These are phyloP conservation scores for Trametes sp. DNA, from an alignment of 1,284 basidiomycete species.

Conservation along the genomic window DNA sequence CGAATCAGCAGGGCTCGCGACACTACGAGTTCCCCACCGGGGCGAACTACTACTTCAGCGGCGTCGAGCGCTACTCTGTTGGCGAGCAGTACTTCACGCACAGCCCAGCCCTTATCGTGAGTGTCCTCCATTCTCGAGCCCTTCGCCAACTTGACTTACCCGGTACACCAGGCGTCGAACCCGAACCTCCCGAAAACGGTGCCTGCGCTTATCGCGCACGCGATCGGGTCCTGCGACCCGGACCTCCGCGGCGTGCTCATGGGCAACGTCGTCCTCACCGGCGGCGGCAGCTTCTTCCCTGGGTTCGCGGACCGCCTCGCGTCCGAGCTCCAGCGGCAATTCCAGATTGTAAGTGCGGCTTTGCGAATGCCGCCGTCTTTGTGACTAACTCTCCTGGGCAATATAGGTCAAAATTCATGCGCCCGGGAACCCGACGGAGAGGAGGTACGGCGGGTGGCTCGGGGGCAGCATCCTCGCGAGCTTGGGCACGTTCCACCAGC, in stretches of 20 bases:
- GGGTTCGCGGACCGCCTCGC: slow-evolving; percentile 90
- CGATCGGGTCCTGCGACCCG: slow-evolving; percentile 87
- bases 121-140: slow-evolving; percentile 39
- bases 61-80: slow-evolving; percentile 81
- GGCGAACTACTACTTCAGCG: slow-evolving; percentile 83
- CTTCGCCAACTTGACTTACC: background rate
- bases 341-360: slow-evolving; percentile 74
- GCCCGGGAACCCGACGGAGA: slow-evolving; percentile 87
- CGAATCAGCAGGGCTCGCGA: slow-evolving; percentile 59
- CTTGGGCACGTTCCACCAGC: slow-evolving; percentile 95
- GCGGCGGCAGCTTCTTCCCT: slow-evolving; percentile 87
- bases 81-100: slow-evolving; percentile 92
- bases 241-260: slow-evolving; percentile 92
- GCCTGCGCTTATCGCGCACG: slow-evolving; percentile 80
- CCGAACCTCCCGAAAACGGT: slow-evolving; percentile 78
- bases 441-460: slow-evolving; percentile 91
- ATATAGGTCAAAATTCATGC: slow-evolving; percentile 84
- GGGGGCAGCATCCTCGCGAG: slow-evolving; percentile 94
- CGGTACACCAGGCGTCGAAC: slow-evolving; percentile 60
- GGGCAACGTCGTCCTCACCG: slow-evolving; percentile 94
- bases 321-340: slow-evolving; percentile 79
- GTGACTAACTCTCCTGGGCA: background rate
- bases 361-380: background rate
- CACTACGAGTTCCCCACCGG: slow-evolving; percentile 98
- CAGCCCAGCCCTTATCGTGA: slow-evolving; percentile 77